Evolutionary conservation across 352 stramenopile genomes (phyloP).

Genomic region (Albugo laibachii): DNA sequence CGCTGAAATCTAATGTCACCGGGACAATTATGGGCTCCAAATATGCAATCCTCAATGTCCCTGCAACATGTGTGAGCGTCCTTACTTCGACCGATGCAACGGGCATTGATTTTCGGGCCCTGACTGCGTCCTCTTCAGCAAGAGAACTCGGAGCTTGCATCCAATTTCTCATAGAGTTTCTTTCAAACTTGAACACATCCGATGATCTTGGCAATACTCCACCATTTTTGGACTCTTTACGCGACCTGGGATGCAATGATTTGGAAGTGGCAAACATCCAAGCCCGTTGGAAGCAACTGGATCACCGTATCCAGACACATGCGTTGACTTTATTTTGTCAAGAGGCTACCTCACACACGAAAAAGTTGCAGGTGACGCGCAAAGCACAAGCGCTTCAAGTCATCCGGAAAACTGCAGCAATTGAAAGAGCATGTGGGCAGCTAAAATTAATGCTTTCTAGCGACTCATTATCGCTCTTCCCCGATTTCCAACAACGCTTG

Average conservation of each 20-base stretch:
- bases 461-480: conserved; percentile 88
- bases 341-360: too few species aligned
- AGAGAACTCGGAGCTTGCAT: conserved; percentile 53
- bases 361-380: too few species aligned
- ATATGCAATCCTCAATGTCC: conserved; percentile 52
- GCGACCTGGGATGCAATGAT: conserved; percentile 61
- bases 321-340: conserved; percentile 9
- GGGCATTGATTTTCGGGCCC: conserved; percentile 33
- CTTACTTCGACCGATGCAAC: conserved; percentile 23
- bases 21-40: conserved; percentile 34
- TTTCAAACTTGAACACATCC: conserved; percentile 26
- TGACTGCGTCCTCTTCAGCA: conserved; percentile 37
- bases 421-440: background rate
- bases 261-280: conserved; percentile 20
- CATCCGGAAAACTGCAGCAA: conserved; percentile 4
- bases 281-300: conserved; percentile 27
- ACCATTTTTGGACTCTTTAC: conserved; percentile 40
- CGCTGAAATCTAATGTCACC: conserved; percentile 31
- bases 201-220: conserved; percentile 17
- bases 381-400: too few species aligned
- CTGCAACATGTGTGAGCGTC: conserved; percentile 56
- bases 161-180: conserved; percentile 51
- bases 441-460: conserved; percentile 33
- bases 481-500: conserved; percentile 92
- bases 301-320: conserved; percentile 19